These are phyloP conservation scores for Saitozyma sp. DNA, from an alignment of 768 basidiomycete species.

Conservation along the genomic window DNA sequence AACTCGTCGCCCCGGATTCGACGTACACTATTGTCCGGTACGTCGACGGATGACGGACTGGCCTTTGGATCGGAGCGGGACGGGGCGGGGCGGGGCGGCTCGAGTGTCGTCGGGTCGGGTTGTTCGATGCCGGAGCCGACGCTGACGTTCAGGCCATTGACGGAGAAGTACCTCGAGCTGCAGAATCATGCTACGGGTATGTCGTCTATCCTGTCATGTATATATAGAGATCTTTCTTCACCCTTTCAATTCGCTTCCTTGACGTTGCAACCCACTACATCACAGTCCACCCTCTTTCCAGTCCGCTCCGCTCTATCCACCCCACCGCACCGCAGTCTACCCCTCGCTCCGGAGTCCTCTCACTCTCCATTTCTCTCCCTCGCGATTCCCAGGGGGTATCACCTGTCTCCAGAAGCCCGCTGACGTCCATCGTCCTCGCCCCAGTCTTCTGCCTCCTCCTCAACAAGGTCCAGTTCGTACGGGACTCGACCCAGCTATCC, in stretches of 20 bases:
- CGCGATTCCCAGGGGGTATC: too few species aligned
- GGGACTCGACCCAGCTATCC: conserved; percentile 68
- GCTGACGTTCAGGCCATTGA: conserved; percentile 62
- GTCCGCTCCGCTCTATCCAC: neutral
- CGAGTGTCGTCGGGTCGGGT: too few species aligned
- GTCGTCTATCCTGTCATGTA: neutral
- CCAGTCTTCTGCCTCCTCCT: conserved; percentile 80
- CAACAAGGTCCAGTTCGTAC: conserved; percentile 79
- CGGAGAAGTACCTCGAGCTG: conserved; percentile 77
- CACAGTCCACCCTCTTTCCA: too few species aligned
- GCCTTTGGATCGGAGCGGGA: neutral
- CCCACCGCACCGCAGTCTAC: neutral
- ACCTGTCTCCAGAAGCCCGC: too few species aligned
- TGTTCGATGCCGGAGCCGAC: neutral
- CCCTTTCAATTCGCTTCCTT: too few species aligned
- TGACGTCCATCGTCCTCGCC: too few species aligned
- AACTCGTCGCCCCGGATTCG: conserved; percentile 82
- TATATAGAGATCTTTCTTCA: too few species aligned
- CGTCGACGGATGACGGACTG: conserved; percentile 1
- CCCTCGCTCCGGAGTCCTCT: too few species aligned
- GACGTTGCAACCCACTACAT: too few species aligned
- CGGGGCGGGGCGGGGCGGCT: too few species aligned
- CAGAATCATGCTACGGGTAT: conserved; percentile 72
- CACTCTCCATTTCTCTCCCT: too few species aligned
- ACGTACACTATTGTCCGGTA: conserved; percentile 78